phyloP scores from a whole-genome alignment of 2,329 filamentous ascomycete species.

The Thielaviopsis ethacetica region DNA sequence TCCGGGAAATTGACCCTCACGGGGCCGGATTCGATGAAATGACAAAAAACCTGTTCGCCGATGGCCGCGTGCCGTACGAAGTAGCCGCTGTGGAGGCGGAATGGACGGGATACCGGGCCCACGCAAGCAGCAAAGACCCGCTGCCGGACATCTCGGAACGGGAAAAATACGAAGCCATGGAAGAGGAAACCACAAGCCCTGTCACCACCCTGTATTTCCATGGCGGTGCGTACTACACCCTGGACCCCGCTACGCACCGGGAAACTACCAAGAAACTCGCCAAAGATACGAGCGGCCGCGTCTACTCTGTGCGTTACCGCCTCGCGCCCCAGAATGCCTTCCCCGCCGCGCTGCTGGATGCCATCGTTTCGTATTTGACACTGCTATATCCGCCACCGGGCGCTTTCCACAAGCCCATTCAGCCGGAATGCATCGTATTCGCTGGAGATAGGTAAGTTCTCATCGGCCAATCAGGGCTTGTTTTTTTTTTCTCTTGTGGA shows the following conservation, averaged over 20 bases:
- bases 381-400: conserved; percentile 55
- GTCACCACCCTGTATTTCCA: conserved; percentile 59
- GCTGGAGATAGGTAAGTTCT: conserved; percentile 45
- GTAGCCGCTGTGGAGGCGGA: conserved; percentile 48
- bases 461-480: neutral
- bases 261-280: conserved; percentile 42
- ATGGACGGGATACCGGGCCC: conserved; percentile 55
- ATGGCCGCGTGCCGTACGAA: conserved; percentile 26
- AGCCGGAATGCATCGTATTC: conserved; percentile 50
- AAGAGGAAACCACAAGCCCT: conserved; percentile 47
- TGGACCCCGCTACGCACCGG: conserved; percentile 55
- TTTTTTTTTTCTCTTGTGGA: no score
- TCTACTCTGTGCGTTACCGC: conserved; percentile 58
- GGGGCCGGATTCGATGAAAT: conserved; percentile 13
- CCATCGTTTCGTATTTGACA: conserved; percentile 53
- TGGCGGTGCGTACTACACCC: conserved; percentile 57
- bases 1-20: conserved; percentile 29
- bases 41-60: conserved; percentile 1
- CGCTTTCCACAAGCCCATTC: conserved; percentile 49
- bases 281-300: conserved; percentile 47
- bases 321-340: conserved; percentile 62
- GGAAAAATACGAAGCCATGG: conserved; percentile 48
- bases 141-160: conserved; percentile 42
- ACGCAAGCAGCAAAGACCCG: conserved; percentile 30
- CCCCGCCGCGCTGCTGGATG: conserved; percentile 58